These are phyloP conservation scores for Solanum neorickii DNA, from an alignment of 257 asterid species.

Conservation along the genomic window DNA sequence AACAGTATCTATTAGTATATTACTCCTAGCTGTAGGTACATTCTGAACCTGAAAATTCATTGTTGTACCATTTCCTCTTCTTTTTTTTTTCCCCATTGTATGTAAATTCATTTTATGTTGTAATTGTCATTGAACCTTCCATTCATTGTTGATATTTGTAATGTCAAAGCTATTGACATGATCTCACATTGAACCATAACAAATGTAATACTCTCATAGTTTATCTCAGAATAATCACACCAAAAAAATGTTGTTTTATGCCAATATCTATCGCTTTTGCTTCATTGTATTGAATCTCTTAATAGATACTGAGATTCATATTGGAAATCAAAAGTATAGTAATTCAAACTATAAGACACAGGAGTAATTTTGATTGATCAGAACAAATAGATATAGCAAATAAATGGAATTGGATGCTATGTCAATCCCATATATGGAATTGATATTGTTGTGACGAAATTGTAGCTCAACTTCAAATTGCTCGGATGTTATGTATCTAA, in stretches of 20 bases:
- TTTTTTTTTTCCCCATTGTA: neutral
- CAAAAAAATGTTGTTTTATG: neutral
- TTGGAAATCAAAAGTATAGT: no score
- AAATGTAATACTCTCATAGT: neutral
- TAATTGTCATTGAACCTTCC: neutral
- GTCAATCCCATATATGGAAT: no score
- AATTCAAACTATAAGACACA: no score
- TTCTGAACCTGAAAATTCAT: neutral
- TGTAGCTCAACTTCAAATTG: constrained; percentile 5
- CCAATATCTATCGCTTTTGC: no score
- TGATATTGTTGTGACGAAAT: neutral
- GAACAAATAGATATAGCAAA: no score
- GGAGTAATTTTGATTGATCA: no score
- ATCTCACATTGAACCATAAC: neutral
- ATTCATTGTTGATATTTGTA: neutral
- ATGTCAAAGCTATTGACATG: neutral
- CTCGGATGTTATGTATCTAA: no score
- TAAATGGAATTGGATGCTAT: no score
- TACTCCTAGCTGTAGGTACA: neutral
- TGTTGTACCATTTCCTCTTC: neutral
- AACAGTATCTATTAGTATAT: neutral
- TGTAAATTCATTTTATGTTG: neutral
- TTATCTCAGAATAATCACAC: neutral
- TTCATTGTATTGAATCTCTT: no score
- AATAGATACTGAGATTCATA: no score